A percentile compares a stretch with the other conserved stretches of the same genome.
Evolutionary conservation across 2,329 filamentous ascomycete genomes (phyloP).

Genomic region (Aspergillus eucalypticola): DNA sequence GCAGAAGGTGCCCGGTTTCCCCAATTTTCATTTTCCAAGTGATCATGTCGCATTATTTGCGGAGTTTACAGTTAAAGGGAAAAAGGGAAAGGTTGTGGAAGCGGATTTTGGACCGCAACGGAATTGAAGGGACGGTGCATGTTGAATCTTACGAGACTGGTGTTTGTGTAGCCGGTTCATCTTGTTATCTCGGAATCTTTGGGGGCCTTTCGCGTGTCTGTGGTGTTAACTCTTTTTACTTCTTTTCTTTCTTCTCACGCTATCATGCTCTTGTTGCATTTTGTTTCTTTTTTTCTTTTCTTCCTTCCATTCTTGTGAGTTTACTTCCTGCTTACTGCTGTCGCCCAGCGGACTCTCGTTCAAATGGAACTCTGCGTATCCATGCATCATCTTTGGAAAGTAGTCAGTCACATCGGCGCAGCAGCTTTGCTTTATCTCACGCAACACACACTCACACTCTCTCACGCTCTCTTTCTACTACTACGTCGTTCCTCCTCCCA

Average conservation of each 20-base stretch:
- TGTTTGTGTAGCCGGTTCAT: constrained; percentile 40
- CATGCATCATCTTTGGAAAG: constrained; percentile 29
- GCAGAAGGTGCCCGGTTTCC: constrained; percentile 84
- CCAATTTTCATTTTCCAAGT: constrained; percentile 90
- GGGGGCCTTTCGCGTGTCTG: constrained; percentile 33
- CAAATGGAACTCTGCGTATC: constrained; percentile 10
- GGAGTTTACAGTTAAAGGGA: constrained; percentile 83
- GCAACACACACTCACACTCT: constrained; percentile 15
- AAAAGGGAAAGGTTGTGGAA: constrained; percentile 73
- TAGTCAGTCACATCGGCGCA: constrained; percentile 26
- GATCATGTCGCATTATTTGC: constrained; percentile 89
- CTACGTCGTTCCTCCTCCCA: constrained; percentile 8
- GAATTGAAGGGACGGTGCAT: constrained; percentile 39
- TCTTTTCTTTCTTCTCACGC: constrained; percentile 18
- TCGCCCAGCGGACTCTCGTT: constrained; percentile 18
- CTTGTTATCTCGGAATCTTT: constrained; percentile 45
- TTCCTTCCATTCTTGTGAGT: constrained; percentile 15
- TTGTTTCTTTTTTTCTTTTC: constrained; percentile 22
- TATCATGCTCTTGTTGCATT: constrained; percentile 16
- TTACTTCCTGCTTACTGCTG: constrained; percentile 25
- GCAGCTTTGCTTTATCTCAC: constrained; percentile 22
- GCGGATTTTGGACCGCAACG: constrained; percentile 61
- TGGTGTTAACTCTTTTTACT: constrained; percentile 25
- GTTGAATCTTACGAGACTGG: constrained; percentile 41
- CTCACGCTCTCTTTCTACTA: constrained; percentile 33